phyloP scores from a whole-genome alignment of 257 asterid genomes.

The Solanum etuberosum region DNA sequence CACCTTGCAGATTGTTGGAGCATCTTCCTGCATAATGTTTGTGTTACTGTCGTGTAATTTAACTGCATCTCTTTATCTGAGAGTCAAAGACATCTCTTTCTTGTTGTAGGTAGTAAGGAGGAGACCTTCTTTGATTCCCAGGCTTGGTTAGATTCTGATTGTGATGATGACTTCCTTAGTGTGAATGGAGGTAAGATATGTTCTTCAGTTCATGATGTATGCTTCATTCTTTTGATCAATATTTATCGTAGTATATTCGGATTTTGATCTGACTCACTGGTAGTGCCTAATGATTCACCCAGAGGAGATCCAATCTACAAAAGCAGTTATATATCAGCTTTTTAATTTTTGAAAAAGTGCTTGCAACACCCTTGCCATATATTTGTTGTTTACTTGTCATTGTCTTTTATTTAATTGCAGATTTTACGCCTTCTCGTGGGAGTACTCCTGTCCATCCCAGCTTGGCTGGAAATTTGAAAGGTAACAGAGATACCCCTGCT shows the following conservation, averaged over 20 bases:
- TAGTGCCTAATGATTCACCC: not conserved
- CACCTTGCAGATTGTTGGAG: not conserved
- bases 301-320: not conserved
- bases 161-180: conserved; percentile 72
- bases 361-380: not conserved
- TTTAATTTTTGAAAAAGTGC: not conserved
- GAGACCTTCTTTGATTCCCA: conserved; percentile 73
- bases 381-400: not conserved
- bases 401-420: conserved; percentile 12
- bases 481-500: not conserved
- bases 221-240: not conserved
- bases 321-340: not conserved
- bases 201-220: not conserved
- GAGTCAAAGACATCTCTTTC: not conserved
- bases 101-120: conserved; percentile 48
- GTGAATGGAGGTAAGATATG: conserved; percentile 70
- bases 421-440: conserved; percentile 70
- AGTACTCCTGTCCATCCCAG: conserved; percentile 57
- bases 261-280: not conserved
- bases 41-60: not conserved
- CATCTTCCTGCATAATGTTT: not conserved
- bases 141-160: conserved; percentile 70
- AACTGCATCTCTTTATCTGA: not conserved
- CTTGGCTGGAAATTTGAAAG: conserved; percentile 15
- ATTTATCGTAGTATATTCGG: not conserved